These are phyloP conservation scores for Ustilago cynodontis DNA, from an alignment of 1,284 basidiomycete genomes.

Conservation along the genomic window DNA sequence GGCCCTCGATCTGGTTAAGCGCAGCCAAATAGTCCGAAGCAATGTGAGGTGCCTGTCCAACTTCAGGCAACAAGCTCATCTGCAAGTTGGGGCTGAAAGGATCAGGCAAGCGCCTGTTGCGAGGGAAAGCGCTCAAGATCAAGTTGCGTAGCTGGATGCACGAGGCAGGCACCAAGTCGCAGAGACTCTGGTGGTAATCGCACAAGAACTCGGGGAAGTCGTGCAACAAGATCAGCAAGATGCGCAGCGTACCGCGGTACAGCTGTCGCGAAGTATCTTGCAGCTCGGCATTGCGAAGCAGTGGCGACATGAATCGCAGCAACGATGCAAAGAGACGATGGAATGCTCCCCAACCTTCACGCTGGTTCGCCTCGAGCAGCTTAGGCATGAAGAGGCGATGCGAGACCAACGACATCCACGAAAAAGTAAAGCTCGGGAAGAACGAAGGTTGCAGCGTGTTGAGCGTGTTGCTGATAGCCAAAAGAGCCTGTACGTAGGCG, in stretches of 20 bases:
- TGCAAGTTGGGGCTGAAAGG: conserved; percentile 75
- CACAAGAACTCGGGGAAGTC: conserved; percentile 99
- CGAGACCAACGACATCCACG: conserved; percentile 96
- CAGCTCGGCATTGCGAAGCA: conserved; percentile 85
- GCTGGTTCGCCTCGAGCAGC: conserved; percentile 83
- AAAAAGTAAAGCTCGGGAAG: conserved; percentile 98
- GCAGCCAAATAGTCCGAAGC: conserved; percentile 88
- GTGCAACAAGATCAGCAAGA: conserved; percentile 93
- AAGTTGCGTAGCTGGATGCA: conserved; percentile 98
- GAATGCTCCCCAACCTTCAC: conserved; percentile 95
- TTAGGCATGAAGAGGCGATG: conserved; percentile 98
- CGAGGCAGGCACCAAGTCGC: conserved; percentile 89
- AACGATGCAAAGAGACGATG: conserved; percentile 92
- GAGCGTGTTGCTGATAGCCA: conserved; percentile 90
- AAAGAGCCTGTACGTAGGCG: conserved; percentile 88
- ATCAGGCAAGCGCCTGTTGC: conserved; percentile 82
- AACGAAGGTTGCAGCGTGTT: conserved; percentile 95
- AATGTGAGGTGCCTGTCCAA: conserved; percentile 88
- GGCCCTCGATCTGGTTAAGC: conserved; percentile 76
- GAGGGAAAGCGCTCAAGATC: conserved; percentile 95
- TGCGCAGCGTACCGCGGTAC: conserved; percentile 90
- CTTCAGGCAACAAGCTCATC: conserved; percentile 80
- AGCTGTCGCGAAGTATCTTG: conserved; percentile 86
- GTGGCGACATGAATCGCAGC: conserved; percentile 92
- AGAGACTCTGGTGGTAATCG: conserved; percentile 95